Evolutionary conservation across 1,284 basidiomycete species (phyloP).

Genomic region (Somion occarium): DNA sequence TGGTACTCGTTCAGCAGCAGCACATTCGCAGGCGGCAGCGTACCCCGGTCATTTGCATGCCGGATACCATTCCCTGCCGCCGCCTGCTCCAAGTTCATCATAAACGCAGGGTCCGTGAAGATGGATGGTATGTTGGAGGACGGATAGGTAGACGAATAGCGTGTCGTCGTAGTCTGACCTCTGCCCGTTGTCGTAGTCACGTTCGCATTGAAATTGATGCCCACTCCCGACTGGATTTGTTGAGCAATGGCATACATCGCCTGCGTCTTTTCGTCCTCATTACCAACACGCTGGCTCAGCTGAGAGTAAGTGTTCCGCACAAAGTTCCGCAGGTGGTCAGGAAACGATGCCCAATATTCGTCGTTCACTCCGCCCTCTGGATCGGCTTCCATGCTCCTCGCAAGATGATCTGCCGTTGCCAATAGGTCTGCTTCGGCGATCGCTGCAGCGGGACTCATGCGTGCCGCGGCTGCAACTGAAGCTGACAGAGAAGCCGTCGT

Average conservation of each 20-base stretch:
- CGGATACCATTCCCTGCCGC: constrained; percentile 37
- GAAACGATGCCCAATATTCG: constrained; percentile 49
- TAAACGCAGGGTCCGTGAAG: constrained; percentile 51
- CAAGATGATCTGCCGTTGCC: constrained; percentile 50
- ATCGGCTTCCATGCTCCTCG: constrained; percentile 47
- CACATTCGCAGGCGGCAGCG: constrained; percentile 33
- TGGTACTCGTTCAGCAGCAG: constrained; percentile 42
- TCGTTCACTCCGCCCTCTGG: constrained; percentile 37
- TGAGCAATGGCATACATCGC: constrained; percentile 67
- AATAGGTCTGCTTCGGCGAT: constrained; percentile 47
- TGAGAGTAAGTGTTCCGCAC: constrained; percentile 36
- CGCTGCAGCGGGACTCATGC: constrained; percentile 30
- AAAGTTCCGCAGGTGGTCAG: constrained; percentile 48
- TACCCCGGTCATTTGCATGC: constrained; percentile 25
- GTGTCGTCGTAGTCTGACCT: constrained; percentile 26
- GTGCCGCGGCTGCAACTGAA: constrained; percentile 29
- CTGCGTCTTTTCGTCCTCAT: constrained; percentile 38
- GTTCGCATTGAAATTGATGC: constrained; percentile 19
- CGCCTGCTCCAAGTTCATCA: constrained; percentile 48
- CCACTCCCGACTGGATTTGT: constrained; percentile 55
- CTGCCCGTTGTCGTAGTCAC: constrained; percentile 13
- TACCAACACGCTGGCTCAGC: constrained; percentile 27
- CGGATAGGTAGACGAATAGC: constrained; percentile 27
- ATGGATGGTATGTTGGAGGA: constrained; percentile 35
- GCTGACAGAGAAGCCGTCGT: constrained; percentile 41